These are phyloP conservation scores for Cladophialophora psammophila DNA, from an alignment of 2,329 filamentous ascomycete genomes.

Conservation along the genomic window DNA sequence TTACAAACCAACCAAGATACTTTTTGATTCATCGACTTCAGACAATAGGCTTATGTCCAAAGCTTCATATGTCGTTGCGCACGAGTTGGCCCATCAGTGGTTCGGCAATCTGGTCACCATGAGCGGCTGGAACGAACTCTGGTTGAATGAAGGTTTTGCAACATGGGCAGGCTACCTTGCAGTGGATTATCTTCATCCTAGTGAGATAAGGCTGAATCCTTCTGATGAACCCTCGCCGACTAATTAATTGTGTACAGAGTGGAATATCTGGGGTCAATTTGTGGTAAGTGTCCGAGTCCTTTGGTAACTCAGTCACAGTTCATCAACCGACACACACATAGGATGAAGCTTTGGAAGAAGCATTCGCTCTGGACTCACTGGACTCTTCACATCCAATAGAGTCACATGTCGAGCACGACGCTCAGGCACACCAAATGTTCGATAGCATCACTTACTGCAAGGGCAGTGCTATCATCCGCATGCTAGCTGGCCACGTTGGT, in stretches of 20 bases:
- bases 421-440: constrained; percentile 98
- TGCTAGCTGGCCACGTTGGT: constrained; percentile 90
- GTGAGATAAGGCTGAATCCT: background rate
- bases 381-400: constrained; percentile 95
- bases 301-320: constrained; percentile 55
- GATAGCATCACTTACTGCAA: constrained; percentile 97
- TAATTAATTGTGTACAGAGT: constrained; percentile 84
- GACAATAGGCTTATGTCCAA: constrained; percentile 91
- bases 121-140: constrained; percentile 95
- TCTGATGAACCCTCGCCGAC: constrained; percentile 70
- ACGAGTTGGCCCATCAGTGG: constrained; percentile 96
- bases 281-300: constrained; percentile 68
- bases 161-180: constrained; percentile 98
- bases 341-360: constrained; percentile 91
- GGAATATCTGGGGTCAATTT: constrained; percentile 98
- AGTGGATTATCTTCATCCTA: constrained; percentile 84
- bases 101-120: constrained; percentile 92
- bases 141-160: constrained; percentile 95
- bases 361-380: constrained; percentile 87
- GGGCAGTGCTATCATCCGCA: constrained; percentile 93
- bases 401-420: constrained; percentile 87
- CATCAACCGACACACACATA: constrained; percentile 52
- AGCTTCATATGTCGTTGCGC: constrained; percentile 94
- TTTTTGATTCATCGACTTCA: constrained; percentile 94
- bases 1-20: constrained; percentile 90